Evolutionary conservation across 23 red algal species (phyloP).

Genomic region (Porphyridium purpureum): DNA sequence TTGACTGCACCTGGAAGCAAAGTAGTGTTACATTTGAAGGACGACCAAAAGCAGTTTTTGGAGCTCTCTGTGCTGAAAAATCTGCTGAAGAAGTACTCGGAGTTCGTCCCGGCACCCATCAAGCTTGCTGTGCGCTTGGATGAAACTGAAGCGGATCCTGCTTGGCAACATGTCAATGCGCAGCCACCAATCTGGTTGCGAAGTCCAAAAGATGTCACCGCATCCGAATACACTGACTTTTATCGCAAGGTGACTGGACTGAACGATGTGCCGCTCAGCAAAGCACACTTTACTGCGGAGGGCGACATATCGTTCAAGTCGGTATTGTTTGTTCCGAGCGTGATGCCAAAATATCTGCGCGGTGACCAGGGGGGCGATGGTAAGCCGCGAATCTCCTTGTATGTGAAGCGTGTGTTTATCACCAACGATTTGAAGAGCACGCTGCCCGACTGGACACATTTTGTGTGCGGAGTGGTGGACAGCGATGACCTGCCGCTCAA

Average conservation of each 20-base stretch:
- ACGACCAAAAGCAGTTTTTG: slow-evolving; percentile 41
- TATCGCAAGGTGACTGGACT: slow-evolving; percentile 35
- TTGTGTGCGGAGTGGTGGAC: slow-evolving; percentile 70
- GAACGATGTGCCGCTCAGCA: slow-evolving; percentile 26
- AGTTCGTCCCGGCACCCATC: slow-evolving; percentile 81
- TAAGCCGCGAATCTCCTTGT: slow-evolving; percentile 53
- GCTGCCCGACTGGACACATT: slow-evolving; percentile 46
- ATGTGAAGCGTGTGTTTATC: slow-evolving; percentile 64
- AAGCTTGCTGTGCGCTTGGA: slow-evolving; percentile 13
- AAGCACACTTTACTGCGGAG: slow-evolving; percentile 70
- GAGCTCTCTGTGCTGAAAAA: slow-evolving; percentile 41
- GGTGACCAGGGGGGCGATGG: slow-evolving; percentile 32
- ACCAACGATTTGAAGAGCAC: slow-evolving; percentile 58
- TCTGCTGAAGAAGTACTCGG: slow-evolving; percentile 65
- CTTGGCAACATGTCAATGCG: slow-evolving; percentile 39
- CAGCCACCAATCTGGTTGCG: slow-evolving; percentile 74
- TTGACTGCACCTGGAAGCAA: slow-evolving; percentile 23
- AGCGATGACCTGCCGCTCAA: slow-evolving; percentile 87
- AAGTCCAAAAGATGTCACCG: slow-evolving; percentile 30
- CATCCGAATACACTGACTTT: slow-evolving; percentile 53
- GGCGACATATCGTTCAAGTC: slow-evolving; percentile 72
- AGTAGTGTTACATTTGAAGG: slow-evolving; percentile 49
- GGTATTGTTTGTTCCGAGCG: slow-evolving; percentile 64
- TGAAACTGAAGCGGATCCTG: slow-evolving; percentile 8
- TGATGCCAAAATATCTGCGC: slow-evolving; percentile 46